Evolutionary conservation across 345 rosid species (phyloP).

Genomic region (Tarenaya hassleriana): DNA sequence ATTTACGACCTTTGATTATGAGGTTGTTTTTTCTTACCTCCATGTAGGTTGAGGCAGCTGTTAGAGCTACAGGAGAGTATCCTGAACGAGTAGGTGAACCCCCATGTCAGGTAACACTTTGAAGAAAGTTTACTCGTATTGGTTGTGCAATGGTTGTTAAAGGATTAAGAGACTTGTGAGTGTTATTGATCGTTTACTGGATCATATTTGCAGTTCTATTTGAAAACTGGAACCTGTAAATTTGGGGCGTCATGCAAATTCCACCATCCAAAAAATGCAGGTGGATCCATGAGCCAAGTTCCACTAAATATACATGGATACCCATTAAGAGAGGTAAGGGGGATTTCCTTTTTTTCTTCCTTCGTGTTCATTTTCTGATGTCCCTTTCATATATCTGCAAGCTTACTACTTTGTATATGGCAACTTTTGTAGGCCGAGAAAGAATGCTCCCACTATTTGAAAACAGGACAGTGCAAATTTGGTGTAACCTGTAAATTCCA

Average conservation of each 20-base stretch:
- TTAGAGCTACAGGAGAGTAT: constrained; percentile 71
- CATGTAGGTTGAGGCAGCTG: constrained; percentile 60
- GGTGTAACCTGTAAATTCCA: constrained; percentile 87
- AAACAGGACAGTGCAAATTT: constrained; percentile 95
- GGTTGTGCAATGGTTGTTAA: background rate
- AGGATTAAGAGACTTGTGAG: background rate
- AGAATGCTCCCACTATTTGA: constrained; percentile 88
- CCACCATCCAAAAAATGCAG: constrained; percentile 86
- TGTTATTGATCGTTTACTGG: background rate
- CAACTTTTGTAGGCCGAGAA: constrained; percentile 62
- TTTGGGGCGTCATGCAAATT: constrained; percentile 97
- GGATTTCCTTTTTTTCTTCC: background rate
- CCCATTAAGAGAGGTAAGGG: constrained; percentile 69
- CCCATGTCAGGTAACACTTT: constrained; percentile 61
- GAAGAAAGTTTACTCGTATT: background rate
- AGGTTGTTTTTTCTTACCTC: background rate
- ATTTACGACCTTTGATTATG: background rate
- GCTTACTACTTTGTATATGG: background rate
- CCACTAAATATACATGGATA: constrained; percentile 63
- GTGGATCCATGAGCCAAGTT: constrained; percentile 54
- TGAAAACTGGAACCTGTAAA: constrained; percentile 84
- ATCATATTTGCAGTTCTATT: constrained; percentile 53
- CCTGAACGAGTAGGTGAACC: constrained; percentile 86
- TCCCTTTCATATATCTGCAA: background rate
- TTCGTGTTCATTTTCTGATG: background rate